Evolutionary conservation across 2,329 filamentous ascomycete genomes (phyloP).

Genomic region (Claviceps cyperi): DNA sequence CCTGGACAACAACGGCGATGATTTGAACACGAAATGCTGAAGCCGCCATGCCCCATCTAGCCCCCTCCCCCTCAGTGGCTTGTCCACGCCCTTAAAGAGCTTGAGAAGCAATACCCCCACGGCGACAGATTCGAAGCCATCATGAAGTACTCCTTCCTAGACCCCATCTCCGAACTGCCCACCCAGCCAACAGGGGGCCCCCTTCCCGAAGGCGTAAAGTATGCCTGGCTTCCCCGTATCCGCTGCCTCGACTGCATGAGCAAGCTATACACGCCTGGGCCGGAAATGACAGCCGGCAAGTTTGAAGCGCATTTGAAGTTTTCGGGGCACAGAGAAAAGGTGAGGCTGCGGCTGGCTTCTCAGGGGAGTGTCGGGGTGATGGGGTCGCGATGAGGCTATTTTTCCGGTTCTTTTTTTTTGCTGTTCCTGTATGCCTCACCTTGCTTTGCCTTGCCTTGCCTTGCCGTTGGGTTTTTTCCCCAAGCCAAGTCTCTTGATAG

Average conservation of each 20-base stretch:
- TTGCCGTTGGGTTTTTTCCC: neutral
- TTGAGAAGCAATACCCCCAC: slow-evolving; percentile 58
- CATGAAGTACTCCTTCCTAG: slow-evolving; percentile 81
- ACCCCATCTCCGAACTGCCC: slow-evolving; percentile 53
- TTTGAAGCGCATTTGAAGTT: slow-evolving; percentile 91
- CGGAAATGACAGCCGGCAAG: slow-evolving; percentile 70
- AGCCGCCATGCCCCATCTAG: slow-evolving; percentile 26
- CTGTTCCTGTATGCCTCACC: neutral
- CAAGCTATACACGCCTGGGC: slow-evolving; percentile 85
- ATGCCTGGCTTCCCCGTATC: slow-evolving; percentile 78
- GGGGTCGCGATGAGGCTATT: neutral
- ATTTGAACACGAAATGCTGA: too few relatives aligned
- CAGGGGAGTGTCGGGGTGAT: slow-evolving; percentile 8
- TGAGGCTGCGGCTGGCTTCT: slow-evolving; percentile 24
- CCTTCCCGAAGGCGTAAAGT: slow-evolving; percentile 51
- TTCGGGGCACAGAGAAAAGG: slow-evolving; percentile 59
- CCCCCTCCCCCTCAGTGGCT: slow-evolving; percentile 84
- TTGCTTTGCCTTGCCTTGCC: neutral
- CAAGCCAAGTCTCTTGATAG: too few relatives aligned
- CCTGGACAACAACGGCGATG: too few relatives aligned
- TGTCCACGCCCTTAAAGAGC: slow-evolving; percentile 51
- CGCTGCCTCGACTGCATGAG: slow-evolving; percentile 84
- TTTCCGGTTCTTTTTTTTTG: neutral
- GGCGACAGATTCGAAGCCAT: slow-evolving; percentile 69
- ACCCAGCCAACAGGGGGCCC: slow-evolving; percentile 36